Base-by-base conservation (phyloP, 2,329 filamentous ascomycete species). In the Xylariaceae sp. region DNA sequence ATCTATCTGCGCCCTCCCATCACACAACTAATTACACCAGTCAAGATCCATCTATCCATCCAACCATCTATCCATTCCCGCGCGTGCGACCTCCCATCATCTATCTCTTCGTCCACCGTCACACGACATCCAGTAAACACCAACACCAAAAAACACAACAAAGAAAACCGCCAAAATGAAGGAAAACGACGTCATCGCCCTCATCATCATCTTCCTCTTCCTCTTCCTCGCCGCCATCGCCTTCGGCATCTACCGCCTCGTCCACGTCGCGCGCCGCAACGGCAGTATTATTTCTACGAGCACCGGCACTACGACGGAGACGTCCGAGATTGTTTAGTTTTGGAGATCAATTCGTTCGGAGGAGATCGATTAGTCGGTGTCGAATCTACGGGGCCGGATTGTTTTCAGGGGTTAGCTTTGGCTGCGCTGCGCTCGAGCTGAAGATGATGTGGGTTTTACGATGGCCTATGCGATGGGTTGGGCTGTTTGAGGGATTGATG, bases 191-290 rank as follows among this genome's bases (percentile, higher is more conserved):
- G 82, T 83, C 68, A 87, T 88, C 73, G 85, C 85, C 67, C 78
- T 88, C 72, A 87, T 88, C 71, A 82, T 88, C 73, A 87, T 88
- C 72, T 72, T 88, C 58, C 79, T 88, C 66, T 87, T 88, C 75
- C 72, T 84, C 69, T 74, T 87, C 53, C 79, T 88, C 52, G 82
- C 83, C 56, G 74, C 76, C 60, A 82, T 87, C 57, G 80, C 82
- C 6, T 86, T 86, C 67, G 85, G 82, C 62, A 87, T 87, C 72
- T 87, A 83, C 75, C 78, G 80, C 60, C 74, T 87, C 7, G 84
- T 87, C 53, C 77, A 78, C 65, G 73, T 79, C 34, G 82, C 80
- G 17, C 74, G 81, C 11, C 62, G 62, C 42, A 68, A 70, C 56
- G 70, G 67, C 59, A 67, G 65, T 44, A 55, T 72, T 34, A 65